Percentiles rank a stretch among this genome's conserved stretches.
phyloP scores from a whole-genome alignment of 192 early-diverging fungal species.

The Rhizophagus prolifer region DNA sequence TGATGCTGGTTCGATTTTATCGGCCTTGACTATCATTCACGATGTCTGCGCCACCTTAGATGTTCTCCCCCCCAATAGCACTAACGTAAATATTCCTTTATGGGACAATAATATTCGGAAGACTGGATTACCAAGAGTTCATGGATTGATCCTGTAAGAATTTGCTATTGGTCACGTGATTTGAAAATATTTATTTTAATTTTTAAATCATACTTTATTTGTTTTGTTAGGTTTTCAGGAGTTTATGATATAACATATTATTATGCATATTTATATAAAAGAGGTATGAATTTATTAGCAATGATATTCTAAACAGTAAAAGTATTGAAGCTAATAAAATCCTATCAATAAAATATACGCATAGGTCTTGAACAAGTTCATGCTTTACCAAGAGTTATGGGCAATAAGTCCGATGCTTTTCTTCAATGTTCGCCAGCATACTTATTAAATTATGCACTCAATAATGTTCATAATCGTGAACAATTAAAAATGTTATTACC shows the following conservation, averaged over 20 bases:
- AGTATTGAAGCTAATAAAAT: background rate
- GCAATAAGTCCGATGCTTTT: slow-evolving; percentile 26
- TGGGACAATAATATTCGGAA: slow-evolving; percentile 27
- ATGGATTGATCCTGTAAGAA: slow-evolving; percentile 42
- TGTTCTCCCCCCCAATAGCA: slow-evolving; percentile 28
- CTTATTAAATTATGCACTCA: slow-evolving; percentile 16
- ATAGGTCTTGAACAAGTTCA: slow-evolving; percentile 32
- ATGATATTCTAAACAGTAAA: background rate
- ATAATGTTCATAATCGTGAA: background rate
- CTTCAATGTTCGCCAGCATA: slow-evolving; percentile 30
- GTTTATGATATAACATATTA: slow-evolving; percentile 47
- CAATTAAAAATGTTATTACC: slow-evolving; percentile 23
- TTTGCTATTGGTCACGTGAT: background rate
- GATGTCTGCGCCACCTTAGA: slow-evolving; percentile 38
- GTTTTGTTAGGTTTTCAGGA: slow-evolving; percentile 38
- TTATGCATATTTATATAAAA: slow-evolving; percentile 46
- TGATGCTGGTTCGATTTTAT: slow-evolving; percentile 39
- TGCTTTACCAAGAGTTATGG: slow-evolving; percentile 30
- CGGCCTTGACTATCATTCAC: slow-evolving; percentile 43
- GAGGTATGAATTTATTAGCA: slow-evolving; percentile 18
- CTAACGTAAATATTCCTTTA: slow-evolving; percentile 26
- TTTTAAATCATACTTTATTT: background rate
- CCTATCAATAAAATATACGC: background rate
- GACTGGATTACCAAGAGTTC: slow-evolving; percentile 38
- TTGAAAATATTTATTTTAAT: background rate